Evolutionary conservation across 1,139 yeast species (phyloP), one percentile per base, ranked within the genome.

Genomic region (Taphrina pruni): DNA sequence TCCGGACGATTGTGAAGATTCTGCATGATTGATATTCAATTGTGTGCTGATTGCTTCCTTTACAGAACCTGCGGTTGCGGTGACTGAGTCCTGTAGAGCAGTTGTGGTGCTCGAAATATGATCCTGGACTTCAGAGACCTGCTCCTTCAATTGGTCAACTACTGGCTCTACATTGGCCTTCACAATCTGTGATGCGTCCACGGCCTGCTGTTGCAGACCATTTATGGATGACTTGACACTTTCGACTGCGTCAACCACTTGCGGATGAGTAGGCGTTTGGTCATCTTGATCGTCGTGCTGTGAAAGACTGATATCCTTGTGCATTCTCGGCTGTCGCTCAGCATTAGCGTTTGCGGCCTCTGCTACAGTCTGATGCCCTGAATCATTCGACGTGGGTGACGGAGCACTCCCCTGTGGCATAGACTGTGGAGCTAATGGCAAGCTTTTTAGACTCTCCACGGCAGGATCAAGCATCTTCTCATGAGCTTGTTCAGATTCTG

Each of bases 401-500:
- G 32, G 8, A 11, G 36, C 2, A 26, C 36, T 50, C 14, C 20
- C 36, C n/a, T 8, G 8, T 9, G 54, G 36, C 14, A 21, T 8
- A 35, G 14, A 8, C 21, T 54, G 11, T 20, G 2, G 38, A 8
- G n/a, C 43, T 11, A n/a, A 32, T 9, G 43, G 9, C 7, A 6
- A 21, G 14, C 14, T 11, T 26, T 35, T 54, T n/a, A 54, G 57
- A 54, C 26, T 36, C 17, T 54, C 57, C 11, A 54, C 20, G 14
- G 43, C 43, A 20, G 57, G 57, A 35, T 54, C 57, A 17, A 54
- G 43, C 26, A 38, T 36, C 21, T 12, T 35, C n/a, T 32, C 20
- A 2, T 54, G 39, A 36, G 26, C 57, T 54, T 54, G 57, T 11
- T n/a, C 26, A 9, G 21, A 2, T 38, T 54, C 57, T 12, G 57